Evolutionary conservation across 306 rosid genomes (phyloP).

Genomic region (Casuarina glauca): DNA sequence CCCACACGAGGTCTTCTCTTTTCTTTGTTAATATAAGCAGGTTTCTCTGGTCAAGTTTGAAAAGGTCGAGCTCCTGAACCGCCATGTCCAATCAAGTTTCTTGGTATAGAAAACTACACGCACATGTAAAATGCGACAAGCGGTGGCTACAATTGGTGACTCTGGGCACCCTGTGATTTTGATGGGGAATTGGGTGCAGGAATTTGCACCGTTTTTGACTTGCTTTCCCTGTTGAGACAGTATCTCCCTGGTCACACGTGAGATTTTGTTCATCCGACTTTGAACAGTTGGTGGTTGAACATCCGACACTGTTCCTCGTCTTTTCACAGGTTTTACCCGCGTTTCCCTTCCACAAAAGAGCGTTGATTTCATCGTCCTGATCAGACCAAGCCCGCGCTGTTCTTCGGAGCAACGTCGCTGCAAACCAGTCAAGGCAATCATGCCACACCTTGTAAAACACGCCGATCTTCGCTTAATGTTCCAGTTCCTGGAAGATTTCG

Average conservation of each 20-base stretch:
- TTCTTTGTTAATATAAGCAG: not conserved
- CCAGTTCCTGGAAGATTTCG: too few species aligned
- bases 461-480: too few species aligned
- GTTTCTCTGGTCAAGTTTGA: not conserved
- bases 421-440: too few species aligned
- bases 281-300: too few species aligned
- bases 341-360: too few species aligned
- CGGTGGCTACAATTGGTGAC: not conserved
- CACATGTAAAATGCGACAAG: conserved; percentile 25
- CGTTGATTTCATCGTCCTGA: too few species aligned
- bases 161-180: not conserved
- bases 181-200: not conserved
- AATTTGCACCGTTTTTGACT: not conserved
- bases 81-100: not conserved
- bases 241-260: not conserved
- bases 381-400: too few species aligned
- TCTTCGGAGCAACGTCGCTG: too few species aligned
- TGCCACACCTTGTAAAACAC: too few species aligned
- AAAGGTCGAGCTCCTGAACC: not conserved
- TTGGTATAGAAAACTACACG: not conserved
- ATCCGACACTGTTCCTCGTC: too few species aligned
- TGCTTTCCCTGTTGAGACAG: not conserved
- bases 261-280: not conserved
- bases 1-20: not conserved
- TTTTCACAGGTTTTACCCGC: too few species aligned